Percentiles rank a stretch among this genome's conserved stretches.
Evolutionary conservation across 2,329 filamentous ascomycete species (phyloP).

Genomic region (Scleromitrula shiraiana): DNA sequence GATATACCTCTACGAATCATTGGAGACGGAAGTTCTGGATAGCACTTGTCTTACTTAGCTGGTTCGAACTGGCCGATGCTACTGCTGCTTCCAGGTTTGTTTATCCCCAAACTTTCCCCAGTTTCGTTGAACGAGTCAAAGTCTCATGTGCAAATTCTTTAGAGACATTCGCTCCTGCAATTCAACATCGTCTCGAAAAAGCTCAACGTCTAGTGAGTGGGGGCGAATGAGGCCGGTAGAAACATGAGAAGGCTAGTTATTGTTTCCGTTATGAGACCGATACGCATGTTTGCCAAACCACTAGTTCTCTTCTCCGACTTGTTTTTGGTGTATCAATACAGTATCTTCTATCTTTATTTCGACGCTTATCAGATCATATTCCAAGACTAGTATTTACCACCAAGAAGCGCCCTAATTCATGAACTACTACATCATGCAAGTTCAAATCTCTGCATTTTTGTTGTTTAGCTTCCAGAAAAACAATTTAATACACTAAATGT

Average conservation of each 20-base stretch:
- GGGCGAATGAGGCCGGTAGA: neutral
- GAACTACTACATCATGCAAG: too few species aligned
- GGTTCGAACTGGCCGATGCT: too few species aligned
- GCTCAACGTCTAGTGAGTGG: neutral
- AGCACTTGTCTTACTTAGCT: neutral
- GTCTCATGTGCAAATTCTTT: neutral
- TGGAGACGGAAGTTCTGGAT: conserved; percentile 1
- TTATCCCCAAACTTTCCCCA: too few species aligned
- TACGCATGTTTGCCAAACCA: conserved; percentile 48
- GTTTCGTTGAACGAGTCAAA: neutral
- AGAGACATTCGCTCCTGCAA: neutral
- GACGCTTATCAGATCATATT: conserved; percentile 58
- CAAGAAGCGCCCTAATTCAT: too few species aligned
- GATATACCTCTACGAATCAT: neutral
- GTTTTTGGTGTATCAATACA: conserved; percentile 52
- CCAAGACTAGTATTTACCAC: conserved; percentile 26
- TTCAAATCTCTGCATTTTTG: too few species aligned
- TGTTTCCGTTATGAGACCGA: neutral
- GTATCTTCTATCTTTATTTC: conserved; percentile 53
- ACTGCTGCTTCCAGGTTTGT: too few species aligned
- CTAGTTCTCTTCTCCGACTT: conserved; percentile 51
- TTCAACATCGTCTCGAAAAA: neutral
- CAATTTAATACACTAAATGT: too few species aligned
- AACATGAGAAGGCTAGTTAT: neutral
- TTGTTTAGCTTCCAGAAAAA: too few species aligned